Evolutionary conservation across 345 rosid species (phyloP).

Genomic region (Pistacia integerrima): DNA sequence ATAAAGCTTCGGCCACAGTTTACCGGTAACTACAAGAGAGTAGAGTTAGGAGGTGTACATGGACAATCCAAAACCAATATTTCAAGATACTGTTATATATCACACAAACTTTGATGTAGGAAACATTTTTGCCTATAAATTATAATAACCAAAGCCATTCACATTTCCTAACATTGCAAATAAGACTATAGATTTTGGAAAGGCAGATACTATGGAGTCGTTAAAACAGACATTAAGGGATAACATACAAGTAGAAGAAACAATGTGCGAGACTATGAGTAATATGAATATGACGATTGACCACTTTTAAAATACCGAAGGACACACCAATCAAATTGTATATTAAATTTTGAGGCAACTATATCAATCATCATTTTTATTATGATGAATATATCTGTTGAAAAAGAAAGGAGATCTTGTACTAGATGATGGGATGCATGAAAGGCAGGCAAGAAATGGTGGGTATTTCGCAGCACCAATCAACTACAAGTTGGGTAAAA

Average conservation of each 20-base stretch:
- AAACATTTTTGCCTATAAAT: not conserved
- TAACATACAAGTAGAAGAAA: not conserved
- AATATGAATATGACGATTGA: not conserved
- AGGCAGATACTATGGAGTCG: not conserved
- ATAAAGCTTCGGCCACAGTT: constrained; percentile 84
- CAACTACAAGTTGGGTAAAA: not conserved
- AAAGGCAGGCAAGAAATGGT: constrained; percentile 1
- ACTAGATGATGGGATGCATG: not conserved
- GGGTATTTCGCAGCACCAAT: not conserved
- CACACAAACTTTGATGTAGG: not conserved
- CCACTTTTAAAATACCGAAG: not conserved
- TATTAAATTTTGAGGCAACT: not conserved
- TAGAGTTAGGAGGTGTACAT: not conserved
- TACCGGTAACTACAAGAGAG: constrained; percentile 75
- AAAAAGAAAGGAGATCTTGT: not conserved
- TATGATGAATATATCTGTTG: not conserved
- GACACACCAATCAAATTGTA: not conserved
- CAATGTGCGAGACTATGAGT: not conserved
- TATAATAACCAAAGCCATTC: not conserved
- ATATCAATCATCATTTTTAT: not conserved
- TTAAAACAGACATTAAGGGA: not conserved
- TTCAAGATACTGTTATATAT: not conserved
- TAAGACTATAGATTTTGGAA: not conserved
- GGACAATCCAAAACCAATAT: not conserved
- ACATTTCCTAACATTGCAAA: not conserved